Percentiles rank a stretch among this genome's conserved stretches.
Conservation (phyloP, 2,329 filamentous ascomycete genomes). For the Venturia asperata region DNA sequence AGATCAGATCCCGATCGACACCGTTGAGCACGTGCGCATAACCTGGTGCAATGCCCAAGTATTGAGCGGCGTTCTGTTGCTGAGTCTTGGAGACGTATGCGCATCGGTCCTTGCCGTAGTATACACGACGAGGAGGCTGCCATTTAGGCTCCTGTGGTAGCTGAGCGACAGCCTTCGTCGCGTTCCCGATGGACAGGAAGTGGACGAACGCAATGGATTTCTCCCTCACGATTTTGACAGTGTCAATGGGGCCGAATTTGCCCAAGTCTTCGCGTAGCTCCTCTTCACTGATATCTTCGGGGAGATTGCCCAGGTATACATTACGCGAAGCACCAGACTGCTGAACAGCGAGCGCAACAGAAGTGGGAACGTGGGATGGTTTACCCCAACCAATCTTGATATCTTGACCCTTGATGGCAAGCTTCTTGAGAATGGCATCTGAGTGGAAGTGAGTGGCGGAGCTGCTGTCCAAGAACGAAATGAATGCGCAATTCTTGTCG, state of each 20-base stretch:
- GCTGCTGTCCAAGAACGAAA: conserved; percentile 95
- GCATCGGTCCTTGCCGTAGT: conserved; percentile 97
- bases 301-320: conserved; percentile 89
- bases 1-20: conserved; percentile 92
- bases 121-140: conserved; percentile 90
- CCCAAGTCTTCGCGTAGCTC: conserved; percentile 90
- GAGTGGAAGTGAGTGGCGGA: conserved; percentile 99
- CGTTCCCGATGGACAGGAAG: conserved; percentile 94
- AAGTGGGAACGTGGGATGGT: conserved; percentile 94
- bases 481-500: conserved; percentile 99
- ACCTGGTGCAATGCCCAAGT: conserved; percentile 90
- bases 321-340: conserved; percentile 95
- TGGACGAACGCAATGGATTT: conserved; percentile 98
- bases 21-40: conserved; percentile 96
- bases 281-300: conserved; percentile 84
- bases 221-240: conserved; percentile 94
- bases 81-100: conserved; percentile 99
- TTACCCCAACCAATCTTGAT: conserved; percentile 99
- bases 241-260: conserved; percentile 95
- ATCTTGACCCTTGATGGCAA: conserved; percentile 96
- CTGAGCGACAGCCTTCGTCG: conserved; percentile 95
- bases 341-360: conserved; percentile 93
- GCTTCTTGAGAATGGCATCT: conserved; percentile 98
- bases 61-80: conserved; percentile 97
- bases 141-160: conserved; percentile 94